A percentile compares a stretch with the other conserved stretches of the same genome.
These are phyloP conservation scores for Microstegium vimineum DNA, from an alignment of 176 grass and related monocot species.

Conservation along the genomic window DNA sequence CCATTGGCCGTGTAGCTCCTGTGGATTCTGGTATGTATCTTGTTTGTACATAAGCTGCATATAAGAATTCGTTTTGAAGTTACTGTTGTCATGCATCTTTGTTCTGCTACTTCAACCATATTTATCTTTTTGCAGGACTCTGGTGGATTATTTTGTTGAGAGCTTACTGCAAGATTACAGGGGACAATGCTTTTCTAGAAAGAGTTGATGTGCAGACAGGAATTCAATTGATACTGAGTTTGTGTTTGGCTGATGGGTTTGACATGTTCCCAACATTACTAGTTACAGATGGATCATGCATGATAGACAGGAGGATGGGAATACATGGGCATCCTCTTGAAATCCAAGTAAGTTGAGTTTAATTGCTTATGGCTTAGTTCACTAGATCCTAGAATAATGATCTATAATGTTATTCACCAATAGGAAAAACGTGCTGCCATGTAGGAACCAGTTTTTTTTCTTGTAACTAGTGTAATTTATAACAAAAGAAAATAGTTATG, in stretches of 20 bases:
- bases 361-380: not conserved
- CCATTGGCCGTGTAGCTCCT: constrained; percentile 77
- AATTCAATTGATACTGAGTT: constrained; percentile 70
- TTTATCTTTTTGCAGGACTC: constrained; percentile 46
- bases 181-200: constrained; percentile 58
- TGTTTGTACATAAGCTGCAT: not conserved
- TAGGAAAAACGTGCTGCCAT: not conserved
- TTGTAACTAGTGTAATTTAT: not conserved
- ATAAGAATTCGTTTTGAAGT: not conserved
- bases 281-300: constrained; percentile 85
- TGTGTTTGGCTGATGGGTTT: constrained; percentile 79
- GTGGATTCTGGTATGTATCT: constrained; percentile 66
- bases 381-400: not conserved
- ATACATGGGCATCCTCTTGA: constrained; percentile 93
- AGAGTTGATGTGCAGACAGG: constrained; percentile 83
- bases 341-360: constrained; percentile 60
- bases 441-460: not conserved
- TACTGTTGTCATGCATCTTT: not conserved
- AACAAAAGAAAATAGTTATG: not conserved
- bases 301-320: constrained; percentile 86
- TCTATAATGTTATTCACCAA: not conserved
- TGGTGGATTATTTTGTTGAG: constrained; percentile 91
- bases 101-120: constrained; percentile 5
- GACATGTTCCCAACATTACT: constrained; percentile 86
- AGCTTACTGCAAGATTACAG: constrained; percentile 83